Evolutionary conservation across 2,329 filamentous ascomycete genomes (phyloP), one percentile per base, ranked within the genome.

Genomic region (Stagonosporopsis vannaccii): DNA sequence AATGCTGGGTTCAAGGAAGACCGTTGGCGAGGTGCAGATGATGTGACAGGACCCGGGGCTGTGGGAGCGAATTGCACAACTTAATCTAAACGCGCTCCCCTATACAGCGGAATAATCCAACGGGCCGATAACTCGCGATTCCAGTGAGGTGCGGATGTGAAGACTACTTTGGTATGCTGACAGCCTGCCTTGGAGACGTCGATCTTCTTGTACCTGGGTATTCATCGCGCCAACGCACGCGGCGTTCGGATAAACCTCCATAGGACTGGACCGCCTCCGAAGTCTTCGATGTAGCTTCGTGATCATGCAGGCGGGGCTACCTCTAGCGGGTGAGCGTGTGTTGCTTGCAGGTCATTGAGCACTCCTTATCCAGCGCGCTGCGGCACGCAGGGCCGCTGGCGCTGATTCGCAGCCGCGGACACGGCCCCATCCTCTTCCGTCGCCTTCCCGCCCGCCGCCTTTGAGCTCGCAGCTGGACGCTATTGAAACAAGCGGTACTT

Each of bases 31-130:
- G 35, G 41, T 51, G 52, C 59, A 51, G 47, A 25, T 48, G 44
- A 46, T 45, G 26, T 47, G 49, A 51, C 42, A 39, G 33, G 60
- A 60, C 56, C 65, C 63, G 46, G 47, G 40, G 39, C 47, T 55
- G 60, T 61, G 60, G 63, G 53, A 59, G 56, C 40, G 45, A 58
- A 54, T 22, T 45, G 58, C 54, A 59, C 58, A 61, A 59, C 54
- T 54, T 56, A 59, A 59, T 58, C 57, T 63, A 62, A 30, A 47
- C 35, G 42, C 53, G 30, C 45, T 41, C 56, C 39, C 52, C 56
- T 59, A 54, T 62, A 54, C 56, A 52, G 39, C 40, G 43, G 35
- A 39, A 26, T 42, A 53, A 33, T 28, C 50, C 45, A 46, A 50
- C 45, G 49, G 58, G 40, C 33, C 43, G 35, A 56, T 41, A 13